These are phyloP conservation scores for Colletotrichum sp. DNA, from an alignment of 2,329 filamentous ascomycete species.

Conservation along the genomic window DNA sequence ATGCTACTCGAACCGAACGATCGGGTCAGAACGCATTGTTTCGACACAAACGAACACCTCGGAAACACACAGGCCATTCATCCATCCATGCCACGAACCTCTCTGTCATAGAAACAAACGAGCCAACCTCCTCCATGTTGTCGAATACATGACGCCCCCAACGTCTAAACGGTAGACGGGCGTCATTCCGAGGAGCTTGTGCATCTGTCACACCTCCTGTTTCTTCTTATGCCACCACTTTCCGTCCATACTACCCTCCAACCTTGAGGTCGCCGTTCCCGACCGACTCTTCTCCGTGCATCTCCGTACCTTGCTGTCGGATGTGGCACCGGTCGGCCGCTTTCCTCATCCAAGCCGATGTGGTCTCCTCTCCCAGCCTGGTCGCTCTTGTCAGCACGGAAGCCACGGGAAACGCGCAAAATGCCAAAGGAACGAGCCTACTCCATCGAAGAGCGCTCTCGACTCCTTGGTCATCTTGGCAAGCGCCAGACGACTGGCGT, in stretches of 20 bases:
- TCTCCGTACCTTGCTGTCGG: neutral
- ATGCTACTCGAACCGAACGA: neutral
- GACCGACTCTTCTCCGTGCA: neutral
- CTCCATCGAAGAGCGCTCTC: neutral
- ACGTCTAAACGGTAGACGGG: neutral
- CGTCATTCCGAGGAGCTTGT: neutral
- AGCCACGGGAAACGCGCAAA: neutral
- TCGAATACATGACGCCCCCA: neutral
- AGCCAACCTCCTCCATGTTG: neutral
- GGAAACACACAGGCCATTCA: neutral
- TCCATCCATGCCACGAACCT: neutral
- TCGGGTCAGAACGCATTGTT: neutral
- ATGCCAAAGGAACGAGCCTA: neutral
- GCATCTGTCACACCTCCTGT: neutral
- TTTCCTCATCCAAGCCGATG: neutral
- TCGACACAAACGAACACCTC: neutral
- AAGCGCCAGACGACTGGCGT: neutral
- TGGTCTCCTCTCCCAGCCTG: neutral
- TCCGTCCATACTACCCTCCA: neutral
- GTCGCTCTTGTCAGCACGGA: neutral
- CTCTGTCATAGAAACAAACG: neutral
- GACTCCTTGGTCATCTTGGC: neutral
- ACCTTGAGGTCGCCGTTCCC: neutral
- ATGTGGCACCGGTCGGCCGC: neutral
- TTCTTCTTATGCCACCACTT: neutral